Evolutionary conservation across 495 filamentous ascomycete genomes (phyloP), one percentile per base, ranked within the genome.

Genomic region (Opeltia flavorubescens): DNA sequence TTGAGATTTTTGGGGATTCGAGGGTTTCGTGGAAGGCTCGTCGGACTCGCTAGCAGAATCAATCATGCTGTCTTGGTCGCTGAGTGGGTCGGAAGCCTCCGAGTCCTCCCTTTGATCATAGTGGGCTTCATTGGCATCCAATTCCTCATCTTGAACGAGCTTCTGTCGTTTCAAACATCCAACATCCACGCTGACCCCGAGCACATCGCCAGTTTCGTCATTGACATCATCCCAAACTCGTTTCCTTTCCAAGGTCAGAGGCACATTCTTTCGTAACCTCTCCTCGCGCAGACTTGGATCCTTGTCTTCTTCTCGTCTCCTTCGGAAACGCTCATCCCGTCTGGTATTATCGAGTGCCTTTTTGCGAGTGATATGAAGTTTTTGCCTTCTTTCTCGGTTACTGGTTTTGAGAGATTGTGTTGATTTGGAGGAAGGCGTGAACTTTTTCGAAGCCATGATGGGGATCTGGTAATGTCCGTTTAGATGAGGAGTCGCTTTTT

Each of bases 201-300:
- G 65, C 0, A 66, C 69, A 53, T 76, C 73, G 34, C 68, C 66
- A 26, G 60, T 62, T 46, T 74, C 86, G 38, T 81, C 80, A 47
- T 84, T 83, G n/a, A 81, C 76, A 31, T 93, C 84, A 56, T 96
- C 91, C 89, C 89, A 98, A 43, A 85, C 77, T 58, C 91, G 68
- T 71, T 95, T 95, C 39, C 78, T 75, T 51, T 96, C 91, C 20
- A 95, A 74, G 2, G 86, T 95, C 31, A 77, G 59, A 2, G 91
- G 86, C 31, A 88, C 69, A 66, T 95, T 96, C 52, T 71, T 74
- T 51, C 70, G 77, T 41, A 86, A 67, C 53, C 91, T 72, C 44
- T 81, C 74, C 44, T 74, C 75, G 43, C 76, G 74, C 42, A 94
- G 61, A 35, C 72, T 69, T n/a, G 91, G 89, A 54, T 95, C 75